Base-by-base conservation (phyloP, 768 basidiomycete genomes). In the Agaricus blazei region DNA sequence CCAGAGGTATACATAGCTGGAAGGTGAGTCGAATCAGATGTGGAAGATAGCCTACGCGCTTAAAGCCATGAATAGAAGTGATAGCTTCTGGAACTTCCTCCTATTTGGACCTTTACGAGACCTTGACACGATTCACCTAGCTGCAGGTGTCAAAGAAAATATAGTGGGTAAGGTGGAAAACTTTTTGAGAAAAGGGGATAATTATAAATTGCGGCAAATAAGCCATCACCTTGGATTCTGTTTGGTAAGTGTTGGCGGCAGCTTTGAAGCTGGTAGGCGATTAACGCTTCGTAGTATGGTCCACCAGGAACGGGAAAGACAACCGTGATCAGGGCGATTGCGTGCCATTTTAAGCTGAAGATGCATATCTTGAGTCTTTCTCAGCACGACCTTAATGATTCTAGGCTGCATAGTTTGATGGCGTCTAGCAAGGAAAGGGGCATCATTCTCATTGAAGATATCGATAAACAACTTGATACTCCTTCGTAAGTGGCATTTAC, bases 301-400 rank as follows among this genome's bases (percentile, higher is more conserved):
- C 81, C 78, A 4, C 87, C 87, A 3, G 87, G 87, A 9, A 81
- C 84, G 3, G 87, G 87, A 0, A 89, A 88, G 64, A 87, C 87
- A 0, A 82, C 79, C 28, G 69, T 88, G 52, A 87, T 88, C 42
- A 83, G 85, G 61, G 76, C 78, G 42, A 71, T 88, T 19, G 87
- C 87, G 0, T 83, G 85, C n/a, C 85, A 87, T 61, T 75, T 89
- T 12, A 77, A 73, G 29, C 71, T 89, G n/a, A 75, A 84, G 58
- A 73, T 89, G 24, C 87, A 86, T 67, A 73, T 87, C 43, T 67
- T 89, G 48, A 80, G 83, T 0, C 75, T 89, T 3, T 80, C 84
- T 3, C 75, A 77, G 19, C 56, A 66, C 0, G 79, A 79, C 4
- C 64, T 88, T 36, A 83, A 87, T 62, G 87, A 89, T 66, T 65